phyloP scores from a whole-genome alignment of 768 basidiomycete genomes.

The Panellus pusillus region DNA sequence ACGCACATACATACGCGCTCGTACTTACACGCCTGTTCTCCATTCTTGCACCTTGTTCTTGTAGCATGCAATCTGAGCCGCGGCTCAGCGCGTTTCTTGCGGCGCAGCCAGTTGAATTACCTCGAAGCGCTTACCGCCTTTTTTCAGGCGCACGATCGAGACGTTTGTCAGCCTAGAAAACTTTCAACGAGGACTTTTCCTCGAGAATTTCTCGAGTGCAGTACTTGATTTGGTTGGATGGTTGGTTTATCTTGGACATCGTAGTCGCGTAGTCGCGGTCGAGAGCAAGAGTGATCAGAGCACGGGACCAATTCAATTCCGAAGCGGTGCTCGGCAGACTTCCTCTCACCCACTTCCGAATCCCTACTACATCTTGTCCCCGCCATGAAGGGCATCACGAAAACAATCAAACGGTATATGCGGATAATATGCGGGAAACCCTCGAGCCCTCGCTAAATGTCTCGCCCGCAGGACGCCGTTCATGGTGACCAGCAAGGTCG shows the following conservation, averaged over 20 bases:
- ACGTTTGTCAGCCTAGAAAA: constrained; percentile 87
- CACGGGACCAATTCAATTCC: neutral
- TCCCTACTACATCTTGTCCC: neutral
- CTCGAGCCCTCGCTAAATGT: constrained; percentile 3
- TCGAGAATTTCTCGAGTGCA: neutral
- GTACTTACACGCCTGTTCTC: constrained; percentile 81
- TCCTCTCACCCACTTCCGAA: neutral
- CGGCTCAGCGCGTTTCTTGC: neutral
- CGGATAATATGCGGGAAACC: neutral
- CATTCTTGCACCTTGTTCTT: constrained; percentile 99
- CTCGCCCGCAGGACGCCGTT: constrained; percentile 76
- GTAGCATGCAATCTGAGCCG: constrained; percentile 87
- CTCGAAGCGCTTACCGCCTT: constrained; percentile 97
- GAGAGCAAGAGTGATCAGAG: neutral
- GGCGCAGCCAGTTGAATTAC: constrained; percentile 37
- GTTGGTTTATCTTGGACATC: constrained; percentile 71
- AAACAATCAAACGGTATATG: constrained; percentile 70
- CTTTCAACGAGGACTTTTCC: constrained; percentile 7
- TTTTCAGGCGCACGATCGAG: constrained; percentile 92
- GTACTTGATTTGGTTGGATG: constrained; percentile 89
- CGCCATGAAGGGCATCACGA: constrained; percentile 82
- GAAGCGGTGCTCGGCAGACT: constrained; percentile 1
- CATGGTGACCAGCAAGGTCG: constrained; percentile 81
- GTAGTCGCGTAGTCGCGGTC: constrained; percentile 19
- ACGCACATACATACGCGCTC: neutral